Conservation (phyloP, 2,329 filamentous ascomycete genomes). For the Akanthomyces uredinophilus region DNA sequence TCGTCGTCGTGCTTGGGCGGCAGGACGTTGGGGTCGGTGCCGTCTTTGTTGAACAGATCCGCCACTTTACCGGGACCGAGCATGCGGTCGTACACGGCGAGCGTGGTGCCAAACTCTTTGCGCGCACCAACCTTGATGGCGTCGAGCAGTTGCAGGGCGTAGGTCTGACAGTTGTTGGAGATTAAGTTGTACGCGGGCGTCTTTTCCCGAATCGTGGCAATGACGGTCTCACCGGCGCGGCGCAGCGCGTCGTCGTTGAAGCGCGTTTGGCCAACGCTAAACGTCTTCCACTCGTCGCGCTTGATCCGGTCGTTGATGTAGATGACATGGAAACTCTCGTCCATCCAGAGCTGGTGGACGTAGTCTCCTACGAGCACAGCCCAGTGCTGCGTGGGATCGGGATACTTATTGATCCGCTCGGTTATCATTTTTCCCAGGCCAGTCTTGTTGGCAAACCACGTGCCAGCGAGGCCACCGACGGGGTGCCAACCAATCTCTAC, state of each 20-base stretch:
- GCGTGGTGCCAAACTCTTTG: slow-evolving; percentile 48
- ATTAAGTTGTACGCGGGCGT: slow-evolving; percentile 53
- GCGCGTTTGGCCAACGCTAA: slow-evolving; percentile 45
- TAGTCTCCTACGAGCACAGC: slow-evolving; percentile 52
- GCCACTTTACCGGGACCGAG: slow-evolving; percentile 45
- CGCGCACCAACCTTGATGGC: slow-evolving; percentile 47
- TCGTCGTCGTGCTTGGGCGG: slow-evolving; percentile 21
- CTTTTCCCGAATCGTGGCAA: slow-evolving; percentile 44
- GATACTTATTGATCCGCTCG: slow-evolving; percentile 48
- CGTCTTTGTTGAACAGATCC: slow-evolving; percentile 42
- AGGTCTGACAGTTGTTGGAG: slow-evolving; percentile 57
- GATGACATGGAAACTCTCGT: slow-evolving; percentile 51
- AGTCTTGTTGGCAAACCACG: slow-evolving; percentile 54
- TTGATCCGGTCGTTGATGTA: slow-evolving; percentile 48
- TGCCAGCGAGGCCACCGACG: slow-evolving; percentile 49
- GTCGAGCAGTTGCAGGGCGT: slow-evolving; percentile 47
- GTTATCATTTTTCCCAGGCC: slow-evolving; percentile 52
- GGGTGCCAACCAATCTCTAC: slow-evolving; percentile 56
- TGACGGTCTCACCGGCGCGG: slow-evolving; percentile 47
- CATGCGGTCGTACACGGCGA: slow-evolving; percentile 47
- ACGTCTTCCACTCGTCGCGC: slow-evolving; percentile 45
- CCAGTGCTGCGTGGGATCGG: slow-evolving; percentile 58
- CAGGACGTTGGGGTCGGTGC: slow-evolving; percentile 15
- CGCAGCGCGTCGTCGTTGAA: slow-evolving; percentile 51
- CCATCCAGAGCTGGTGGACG: slow-evolving; percentile 57